These are phyloP conservation scores for Globisporangium rhizosaccharum DNA, from an alignment of 352 stramenopile species.

Conservation along the genomic window DNA sequence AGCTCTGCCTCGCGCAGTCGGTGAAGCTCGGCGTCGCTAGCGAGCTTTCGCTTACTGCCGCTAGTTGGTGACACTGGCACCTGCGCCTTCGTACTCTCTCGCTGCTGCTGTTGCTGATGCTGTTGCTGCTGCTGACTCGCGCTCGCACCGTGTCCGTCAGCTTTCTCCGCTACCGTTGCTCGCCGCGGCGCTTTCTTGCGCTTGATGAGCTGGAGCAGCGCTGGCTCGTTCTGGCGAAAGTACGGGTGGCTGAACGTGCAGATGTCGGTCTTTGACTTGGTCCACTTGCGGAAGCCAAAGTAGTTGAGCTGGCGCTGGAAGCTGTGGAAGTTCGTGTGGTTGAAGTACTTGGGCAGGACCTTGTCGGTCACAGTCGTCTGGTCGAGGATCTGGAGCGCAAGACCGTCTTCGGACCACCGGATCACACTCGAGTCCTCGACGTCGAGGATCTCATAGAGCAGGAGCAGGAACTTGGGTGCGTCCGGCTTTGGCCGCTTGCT, in stretches of 20 bases:
- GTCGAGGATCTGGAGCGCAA: constrained; percentile 47
- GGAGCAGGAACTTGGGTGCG: constrained; percentile 45
- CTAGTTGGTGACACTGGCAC: too few species aligned
- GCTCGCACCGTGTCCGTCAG: background rate
- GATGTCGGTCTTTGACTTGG: constrained; percentile 69
- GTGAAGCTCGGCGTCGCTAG: too few species aligned
- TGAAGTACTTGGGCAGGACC: constrained; percentile 87
- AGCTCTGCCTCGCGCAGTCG: too few species aligned
- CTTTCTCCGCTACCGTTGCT: constrained; percentile 16
- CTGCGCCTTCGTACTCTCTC: too few species aligned
- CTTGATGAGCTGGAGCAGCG: constrained; percentile 75
- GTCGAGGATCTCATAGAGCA: constrained; percentile 53
- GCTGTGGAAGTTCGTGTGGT: constrained; percentile 86
- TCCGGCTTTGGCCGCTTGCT: constrained; percentile 31
- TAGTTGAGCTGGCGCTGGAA: constrained; percentile 88
- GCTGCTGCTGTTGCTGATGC: constrained; percentile 7
- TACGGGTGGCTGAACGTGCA: constrained; percentile 84
- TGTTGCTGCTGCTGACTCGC: background rate
- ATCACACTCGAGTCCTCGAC: constrained; percentile 44
- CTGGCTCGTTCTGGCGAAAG: constrained; percentile 67
- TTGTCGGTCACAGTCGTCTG: constrained; percentile 44
- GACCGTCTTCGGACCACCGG: constrained; percentile 40
- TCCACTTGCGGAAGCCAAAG: constrained; percentile 80
- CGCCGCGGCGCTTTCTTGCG: constrained; percentile 69
- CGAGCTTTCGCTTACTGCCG: too few species aligned